Evolutionary conservation across 495 filamentous ascomycete genomes (phyloP).

Genomic region (Neurospora tetraspora): DNA sequence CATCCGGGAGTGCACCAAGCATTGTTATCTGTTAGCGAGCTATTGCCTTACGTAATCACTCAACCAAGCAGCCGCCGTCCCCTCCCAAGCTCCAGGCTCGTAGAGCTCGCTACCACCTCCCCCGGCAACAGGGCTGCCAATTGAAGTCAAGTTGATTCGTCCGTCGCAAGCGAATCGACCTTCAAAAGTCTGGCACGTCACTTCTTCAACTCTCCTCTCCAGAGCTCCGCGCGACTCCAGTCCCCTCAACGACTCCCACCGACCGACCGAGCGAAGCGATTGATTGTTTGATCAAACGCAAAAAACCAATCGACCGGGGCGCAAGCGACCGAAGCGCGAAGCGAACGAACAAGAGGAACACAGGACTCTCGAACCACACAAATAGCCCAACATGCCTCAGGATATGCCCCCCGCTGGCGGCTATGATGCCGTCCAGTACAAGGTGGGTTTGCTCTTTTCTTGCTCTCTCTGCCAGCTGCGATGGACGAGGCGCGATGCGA

Average conservation of each 20-base stretch:
- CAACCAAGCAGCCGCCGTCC: not conserved
- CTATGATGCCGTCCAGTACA: conserved; percentile 93
- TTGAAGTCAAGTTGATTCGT: not conserved
- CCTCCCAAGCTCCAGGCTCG: not conserved
- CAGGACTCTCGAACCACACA: not conserved
- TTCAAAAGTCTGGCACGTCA: not conserved
- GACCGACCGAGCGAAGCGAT: not conserved
- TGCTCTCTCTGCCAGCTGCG: not conserved
- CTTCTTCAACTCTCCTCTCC: not conserved
- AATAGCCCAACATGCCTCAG: conserved; percentile 51
- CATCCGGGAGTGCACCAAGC: not conserved
- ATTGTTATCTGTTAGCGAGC: not conserved
- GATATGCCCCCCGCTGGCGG: conserved; percentile 93
- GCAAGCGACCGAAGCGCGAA: not conserved
- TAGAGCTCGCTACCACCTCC: not conserved
- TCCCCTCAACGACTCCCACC: not conserved
- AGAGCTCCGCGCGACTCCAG: not conserved
- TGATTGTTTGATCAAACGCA: not conserved
- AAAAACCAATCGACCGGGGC: not conserved
- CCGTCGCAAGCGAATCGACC: not conserved
- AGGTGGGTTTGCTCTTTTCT: conserved; percentile 46
- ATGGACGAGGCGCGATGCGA: not conserved
- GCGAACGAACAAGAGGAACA: not conserved
- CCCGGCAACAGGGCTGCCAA: not conserved
- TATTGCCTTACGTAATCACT: not conserved